Conservation (phyloP, 2,329 filamentous ascomycete species). For the Stachybotrys chlorohalonatus region DNA sequence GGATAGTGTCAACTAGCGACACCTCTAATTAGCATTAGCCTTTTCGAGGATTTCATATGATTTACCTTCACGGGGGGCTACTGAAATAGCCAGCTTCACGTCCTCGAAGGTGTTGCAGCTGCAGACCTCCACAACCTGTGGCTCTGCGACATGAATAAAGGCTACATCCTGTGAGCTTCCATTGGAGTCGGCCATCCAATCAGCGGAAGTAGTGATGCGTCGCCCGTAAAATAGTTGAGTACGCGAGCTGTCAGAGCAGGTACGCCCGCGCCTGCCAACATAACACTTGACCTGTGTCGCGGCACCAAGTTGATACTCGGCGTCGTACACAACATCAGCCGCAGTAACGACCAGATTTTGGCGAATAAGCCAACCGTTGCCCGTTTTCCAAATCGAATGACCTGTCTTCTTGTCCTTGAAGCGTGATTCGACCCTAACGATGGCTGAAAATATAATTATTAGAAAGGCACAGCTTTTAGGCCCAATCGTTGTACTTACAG, state of each 20-base stretch:
- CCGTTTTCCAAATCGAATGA: neutral
- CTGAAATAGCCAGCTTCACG: neutral
- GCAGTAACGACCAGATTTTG: neutral
- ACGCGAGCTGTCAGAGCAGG: neutral
- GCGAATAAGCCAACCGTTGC: constrained; percentile 1
- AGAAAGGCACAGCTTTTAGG: neutral
- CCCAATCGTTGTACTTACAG: constrained; percentile 1
- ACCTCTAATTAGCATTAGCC: neutral
- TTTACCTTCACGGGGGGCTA: constrained; percentile 1
- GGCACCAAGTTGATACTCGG: constrained; percentile 1
- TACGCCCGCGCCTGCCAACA: neutral
- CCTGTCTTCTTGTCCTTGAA: neutral
- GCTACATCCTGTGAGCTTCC: constrained; percentile 4
- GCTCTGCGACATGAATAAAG: constrained; percentile 5
- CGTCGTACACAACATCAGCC: neutral
- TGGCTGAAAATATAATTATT: neutral
- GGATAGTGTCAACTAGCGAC: neutral
- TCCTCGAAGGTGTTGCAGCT: constrained; percentile 1
- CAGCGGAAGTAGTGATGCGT: constrained; percentile 3
- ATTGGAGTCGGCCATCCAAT: constrained; percentile 2
- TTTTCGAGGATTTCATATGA: neutral
- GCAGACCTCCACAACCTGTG: constrained; percentile 3
- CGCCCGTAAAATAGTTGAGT: constrained; percentile 2
- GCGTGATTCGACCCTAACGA: neutral
- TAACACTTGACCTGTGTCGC: constrained; percentile 1